These are phyloP conservation scores for Auriscalpium vulgare DNA, from an alignment of 768 basidiomycete genomes.

Conservation along the genomic window DNA sequence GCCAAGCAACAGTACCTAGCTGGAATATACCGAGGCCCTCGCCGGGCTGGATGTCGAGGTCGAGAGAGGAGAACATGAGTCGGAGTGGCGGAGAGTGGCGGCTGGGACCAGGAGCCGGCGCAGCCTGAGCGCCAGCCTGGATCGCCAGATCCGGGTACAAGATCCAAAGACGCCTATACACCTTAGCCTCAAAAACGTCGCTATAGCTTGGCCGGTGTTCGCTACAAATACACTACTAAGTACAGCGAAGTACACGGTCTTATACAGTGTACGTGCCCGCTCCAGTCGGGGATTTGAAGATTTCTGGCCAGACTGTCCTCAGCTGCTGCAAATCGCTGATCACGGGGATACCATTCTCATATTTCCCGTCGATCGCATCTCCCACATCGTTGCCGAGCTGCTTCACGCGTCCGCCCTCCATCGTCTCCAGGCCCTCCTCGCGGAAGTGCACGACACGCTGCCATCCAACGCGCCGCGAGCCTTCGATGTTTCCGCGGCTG, in stretches of 20 bases:
- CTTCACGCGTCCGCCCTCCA: conserved; percentile 55
- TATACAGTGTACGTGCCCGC: too few relatives aligned
- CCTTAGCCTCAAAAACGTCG: too few relatives aligned
- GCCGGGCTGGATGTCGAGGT: conserved; percentile 72
- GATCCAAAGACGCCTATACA: too few relatives aligned
- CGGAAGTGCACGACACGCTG: conserved; percentile 68
- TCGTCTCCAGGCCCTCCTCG: conserved; percentile 53
- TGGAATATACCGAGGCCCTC: conserved; percentile 72
- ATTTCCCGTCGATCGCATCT: conserved; percentile 28
- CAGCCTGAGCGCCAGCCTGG: too few relatives aligned
- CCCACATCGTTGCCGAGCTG: conserved; percentile 31
- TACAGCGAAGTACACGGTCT: too few relatives aligned
- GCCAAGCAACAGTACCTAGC: conserved; percentile 37
- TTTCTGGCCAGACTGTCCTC: conserved; percentile 63
- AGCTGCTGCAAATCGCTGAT: conserved; percentile 59
- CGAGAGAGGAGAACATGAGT: conserved; percentile 58
- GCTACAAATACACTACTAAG: too few relatives aligned
- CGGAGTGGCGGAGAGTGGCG: neutral
- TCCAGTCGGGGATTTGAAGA: conserved; percentile 38
- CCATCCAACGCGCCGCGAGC: conserved; percentile 64
- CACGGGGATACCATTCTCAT: conserved; percentile 41
- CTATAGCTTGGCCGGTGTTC: too few relatives aligned
- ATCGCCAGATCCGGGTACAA: too few relatives aligned
- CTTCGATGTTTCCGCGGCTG: conserved; percentile 58
- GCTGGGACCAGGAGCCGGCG: neutral